Conservation (phyloP, 83 land plant species). For the Picea abies region DNA sequence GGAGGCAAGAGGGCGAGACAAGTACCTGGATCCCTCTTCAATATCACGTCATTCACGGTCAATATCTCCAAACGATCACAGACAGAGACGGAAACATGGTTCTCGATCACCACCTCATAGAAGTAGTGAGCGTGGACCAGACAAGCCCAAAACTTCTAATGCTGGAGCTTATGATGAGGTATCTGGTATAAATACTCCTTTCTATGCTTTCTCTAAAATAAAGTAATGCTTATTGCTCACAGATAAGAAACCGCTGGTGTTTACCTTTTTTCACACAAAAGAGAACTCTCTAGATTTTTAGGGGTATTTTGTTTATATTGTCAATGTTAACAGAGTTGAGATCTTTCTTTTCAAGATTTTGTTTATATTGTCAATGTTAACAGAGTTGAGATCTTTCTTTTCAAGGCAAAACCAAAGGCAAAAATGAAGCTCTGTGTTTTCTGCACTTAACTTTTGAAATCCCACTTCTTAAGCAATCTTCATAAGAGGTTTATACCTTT, state of each 20-base stretch:
- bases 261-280: background rate
- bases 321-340: background rate
- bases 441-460: background rate
- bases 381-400: background rate
- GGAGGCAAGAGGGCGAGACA: constrained; percentile 36
- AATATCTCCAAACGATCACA: constrained; percentile 14
- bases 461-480: background rate
- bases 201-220: constrained; percentile 8
- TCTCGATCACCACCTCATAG: constrained; percentile 35
- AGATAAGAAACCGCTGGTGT: background rate
- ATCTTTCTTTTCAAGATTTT: too few species aligned
- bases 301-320: background rate
- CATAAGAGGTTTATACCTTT: too few species aligned
- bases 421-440: background rate
- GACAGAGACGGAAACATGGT: constrained; percentile 25
- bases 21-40: background rate
- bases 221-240: background rate
- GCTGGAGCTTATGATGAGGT: constrained; percentile 70
- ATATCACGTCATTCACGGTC: background rate
- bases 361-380: background rate
- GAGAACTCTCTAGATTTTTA: background rate
- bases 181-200: constrained; percentile 73
- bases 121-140: background rate
- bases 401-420: background rate
- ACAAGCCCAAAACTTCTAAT: constrained; percentile 16